Conservation (phyloP, 2,329 filamentous ascomycete species). For the Pleurostoma richardsiae region DNA sequence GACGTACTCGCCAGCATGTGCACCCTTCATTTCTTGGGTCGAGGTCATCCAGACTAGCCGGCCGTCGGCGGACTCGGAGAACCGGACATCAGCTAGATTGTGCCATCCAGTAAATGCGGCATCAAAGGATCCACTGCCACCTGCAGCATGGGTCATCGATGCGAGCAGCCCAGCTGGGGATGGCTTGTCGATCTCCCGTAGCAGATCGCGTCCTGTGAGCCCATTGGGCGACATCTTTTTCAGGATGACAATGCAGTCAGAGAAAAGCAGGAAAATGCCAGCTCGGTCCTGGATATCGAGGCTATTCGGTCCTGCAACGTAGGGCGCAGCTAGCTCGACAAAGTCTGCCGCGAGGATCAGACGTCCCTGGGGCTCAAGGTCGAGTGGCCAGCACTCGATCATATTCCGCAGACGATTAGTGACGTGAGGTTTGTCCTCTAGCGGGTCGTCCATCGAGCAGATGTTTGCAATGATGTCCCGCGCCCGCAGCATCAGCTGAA, state of each 20-base stretch:
- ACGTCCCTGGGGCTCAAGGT: conserved; percentile 69
- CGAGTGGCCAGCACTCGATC: conserved; percentile 70
- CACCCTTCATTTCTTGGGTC: conserved; percentile 53
- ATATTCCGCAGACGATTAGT: conserved; percentile 70
- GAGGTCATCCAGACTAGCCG: conserved; percentile 65
- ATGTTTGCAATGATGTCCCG: conserved; percentile 94
- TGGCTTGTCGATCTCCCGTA: conserved; percentile 82
- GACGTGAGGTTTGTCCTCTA: conserved; percentile 66
- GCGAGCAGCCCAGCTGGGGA: conserved; percentile 58
- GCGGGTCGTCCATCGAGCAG: conserved; percentile 79
- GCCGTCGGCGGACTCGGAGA: conserved; percentile 65
- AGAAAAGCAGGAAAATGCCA: conserved; percentile 78
- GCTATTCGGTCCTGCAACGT: conserved; percentile 34
- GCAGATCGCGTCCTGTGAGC: conserved; percentile 68
- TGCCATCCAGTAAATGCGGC: conserved; percentile 73
- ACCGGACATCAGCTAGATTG: conserved; percentile 62
- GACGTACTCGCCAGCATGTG: conserved; percentile 40
- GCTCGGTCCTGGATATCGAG: conserved; percentile 40
- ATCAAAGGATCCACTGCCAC: conserved; percentile 59
- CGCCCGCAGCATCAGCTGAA: conserved; percentile 78
- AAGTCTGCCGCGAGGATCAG: conserved; percentile 79
- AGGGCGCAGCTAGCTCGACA: conserved; percentile 71
- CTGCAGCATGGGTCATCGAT: conserved; percentile 59
- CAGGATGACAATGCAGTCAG: conserved; percentile 73
- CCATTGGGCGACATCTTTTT: conserved; percentile 62